Evolutionary conservation across 768 basidiomycete genomes (phyloP), one percentile per base, ranked within the genome.

Genomic region (Heimioporus sp.): DNA sequence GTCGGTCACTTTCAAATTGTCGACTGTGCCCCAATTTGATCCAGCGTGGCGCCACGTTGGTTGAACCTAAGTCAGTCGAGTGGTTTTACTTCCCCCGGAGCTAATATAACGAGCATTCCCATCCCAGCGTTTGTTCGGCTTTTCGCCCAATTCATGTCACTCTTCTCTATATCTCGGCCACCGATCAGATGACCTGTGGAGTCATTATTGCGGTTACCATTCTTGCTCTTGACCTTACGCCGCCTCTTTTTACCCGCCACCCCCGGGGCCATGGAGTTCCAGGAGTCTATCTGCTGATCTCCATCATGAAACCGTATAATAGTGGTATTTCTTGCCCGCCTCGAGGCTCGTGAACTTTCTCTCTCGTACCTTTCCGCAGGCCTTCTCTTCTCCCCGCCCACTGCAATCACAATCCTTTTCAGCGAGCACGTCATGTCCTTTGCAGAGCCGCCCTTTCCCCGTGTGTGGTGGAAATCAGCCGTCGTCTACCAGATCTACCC

Each of bases 401-500:
- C 24, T 13, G 45, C 43, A 37, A 48, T 34, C 44, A 15, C 43
- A 31, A 16, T 48, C 32, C 38, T 21, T 46, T 13, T 32, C 42
- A 49, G 9, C 10, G 41, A 47, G 32, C 28, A 31, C 53, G 46
- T 31, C 24, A 45, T 62, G 61, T 12, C 44, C 11, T 21, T 43
- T 20, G 38, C 51, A 45, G 51, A 62, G 16, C 64, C 62, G 21
- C 51, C 64, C 12, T 64, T 46, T 17, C 59, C 65, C 40, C 65
- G 63, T 19, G 52, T 63, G 5, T 85, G 82, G 82, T 85, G 82
- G 81, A 83, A 84, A 58, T 72, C 74, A 16, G 77, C 77, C 4
- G 64, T 75, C 30, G 71, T 86, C 19, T 86, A 86, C 68, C 85
- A 86, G 65, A 85, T 88, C 63, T 87, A 87, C 61, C 86, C 86